Percentiles rank a stretch among this genome's conserved stretches.
Conservation (phyloP, 1,139 yeast species). For the Blastobotrys buckinghamii region DNA sequence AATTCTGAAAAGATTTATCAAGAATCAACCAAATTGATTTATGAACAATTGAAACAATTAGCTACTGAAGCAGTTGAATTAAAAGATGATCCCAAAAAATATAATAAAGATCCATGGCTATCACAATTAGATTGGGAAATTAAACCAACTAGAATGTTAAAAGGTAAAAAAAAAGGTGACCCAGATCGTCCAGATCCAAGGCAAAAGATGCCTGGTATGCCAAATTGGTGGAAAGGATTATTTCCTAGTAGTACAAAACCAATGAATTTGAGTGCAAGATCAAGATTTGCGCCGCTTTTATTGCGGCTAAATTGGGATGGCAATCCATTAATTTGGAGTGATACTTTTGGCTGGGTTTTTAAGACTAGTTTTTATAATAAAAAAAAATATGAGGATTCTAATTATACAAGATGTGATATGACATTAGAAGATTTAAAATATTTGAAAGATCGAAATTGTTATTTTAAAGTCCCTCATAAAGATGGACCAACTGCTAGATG, state of each 20-base stretch:
- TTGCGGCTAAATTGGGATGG: slow-evolving; percentile 83
- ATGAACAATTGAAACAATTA: slow-evolving; percentile 50
- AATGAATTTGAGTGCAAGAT: slow-evolving; percentile 60
- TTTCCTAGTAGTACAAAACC: slow-evolving; percentile 42
- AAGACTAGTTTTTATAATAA: slow-evolving; percentile 42
- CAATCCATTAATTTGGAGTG: slow-evolving; percentile 74
- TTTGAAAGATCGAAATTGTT: slow-evolving; percentile 18
- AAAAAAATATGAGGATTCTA: slow-evolving; percentile 43
- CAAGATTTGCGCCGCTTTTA: slow-evolving; percentile 72
- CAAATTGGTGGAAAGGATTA: slow-evolving; percentile 86
- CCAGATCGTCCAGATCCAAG: slow-evolving; percentile 42
- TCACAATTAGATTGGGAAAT: slow-evolving; percentile 84
- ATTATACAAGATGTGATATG: slow-evolving; percentile 44
- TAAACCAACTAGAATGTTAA: slow-evolving; percentile 48
- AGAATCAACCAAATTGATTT: slow-evolving; percentile 51
- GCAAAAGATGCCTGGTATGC: slow-evolving; percentile 84
- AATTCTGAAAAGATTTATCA: slow-evolving; percentile 65
- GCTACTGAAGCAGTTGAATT: slow-evolving; percentile 54
- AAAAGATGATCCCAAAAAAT: slow-evolving; percentile 32
- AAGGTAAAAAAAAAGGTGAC: slow-evolving; percentile 57
- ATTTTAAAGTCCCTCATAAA: slow-evolving; percentile 83
- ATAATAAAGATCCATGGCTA: slow-evolving; percentile 73
- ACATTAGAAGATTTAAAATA: slow-evolving; percentile 30
- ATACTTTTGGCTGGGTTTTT: slow-evolving; percentile 84
- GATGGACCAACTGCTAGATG: slow-evolving; percentile 75